Evolutionary conservation across 2,329 filamentous ascomycete species (phyloP).

Genomic region (Mycogone perniciosa): DNA sequence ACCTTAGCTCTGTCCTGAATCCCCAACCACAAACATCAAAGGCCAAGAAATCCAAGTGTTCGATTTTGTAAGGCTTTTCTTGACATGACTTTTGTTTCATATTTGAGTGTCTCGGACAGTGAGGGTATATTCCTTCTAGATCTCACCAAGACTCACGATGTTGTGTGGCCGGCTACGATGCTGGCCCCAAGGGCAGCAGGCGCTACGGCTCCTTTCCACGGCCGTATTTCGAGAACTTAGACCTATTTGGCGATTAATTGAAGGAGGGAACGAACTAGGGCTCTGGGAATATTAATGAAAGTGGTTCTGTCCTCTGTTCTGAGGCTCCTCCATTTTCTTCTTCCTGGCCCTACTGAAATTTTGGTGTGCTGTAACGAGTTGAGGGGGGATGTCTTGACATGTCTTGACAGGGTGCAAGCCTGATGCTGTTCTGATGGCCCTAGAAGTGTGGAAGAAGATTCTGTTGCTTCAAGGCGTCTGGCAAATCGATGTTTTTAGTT

Average conservation of each 20-base stretch:
- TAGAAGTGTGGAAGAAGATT: slow-evolving; percentile 3
- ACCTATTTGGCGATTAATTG: slow-evolving; percentile 9
- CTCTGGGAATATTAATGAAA: slow-evolving; percentile 11
- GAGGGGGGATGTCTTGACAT: neutral
- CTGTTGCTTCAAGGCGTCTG: slow-evolving; percentile 9
- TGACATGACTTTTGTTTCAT: slow-evolving; percentile 2
- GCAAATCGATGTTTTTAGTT: slow-evolving; percentile 11
- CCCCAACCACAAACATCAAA: slow-evolving; percentile 53
- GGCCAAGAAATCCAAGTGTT: slow-evolving; percentile 62
- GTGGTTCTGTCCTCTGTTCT: slow-evolving; percentile 8
- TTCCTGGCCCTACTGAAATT: neutral
- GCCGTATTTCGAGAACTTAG: slow-evolving; percentile 11
- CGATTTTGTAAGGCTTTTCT: slow-evolving; percentile 51
- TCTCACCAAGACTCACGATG: slow-evolving; percentile 4
- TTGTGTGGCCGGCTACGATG: slow-evolving; percentile 9
- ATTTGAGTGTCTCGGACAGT: slow-evolving; percentile 5
- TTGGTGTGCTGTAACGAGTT: neutral
- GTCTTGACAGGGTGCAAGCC: slow-evolving; percentile 9
- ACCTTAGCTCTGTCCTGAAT: slow-evolving; percentile 61
- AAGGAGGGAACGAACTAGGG: slow-evolving; percentile 2
- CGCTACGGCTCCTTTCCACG: slow-evolving; percentile 8
- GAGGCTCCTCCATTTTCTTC: slow-evolving; percentile 7
- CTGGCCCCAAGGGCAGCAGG: slow-evolving; percentile 7
- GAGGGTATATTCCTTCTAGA: slow-evolving; percentile 3
- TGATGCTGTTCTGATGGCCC: slow-evolving; percentile 7